Percentiles rank a stretch among this genome's conserved stretches.
Evolutionary conservation across 2,329 filamentous ascomycete species (phyloP).

Genomic region (Epichloe festucae): DNA sequence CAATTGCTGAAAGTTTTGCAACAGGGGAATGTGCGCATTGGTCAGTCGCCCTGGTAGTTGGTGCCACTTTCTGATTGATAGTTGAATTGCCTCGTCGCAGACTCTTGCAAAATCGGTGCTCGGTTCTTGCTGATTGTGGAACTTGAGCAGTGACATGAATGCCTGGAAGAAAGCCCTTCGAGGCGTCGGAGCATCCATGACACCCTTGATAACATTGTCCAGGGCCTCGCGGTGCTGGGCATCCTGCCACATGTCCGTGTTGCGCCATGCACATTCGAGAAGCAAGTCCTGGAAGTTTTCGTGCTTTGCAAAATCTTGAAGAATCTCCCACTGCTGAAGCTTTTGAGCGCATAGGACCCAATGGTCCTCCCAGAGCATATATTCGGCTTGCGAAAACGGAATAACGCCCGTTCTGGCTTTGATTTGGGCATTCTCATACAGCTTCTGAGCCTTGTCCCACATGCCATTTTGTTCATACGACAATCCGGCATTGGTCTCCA

Average conservation of each 20-base stretch:
- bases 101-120: constrained; percentile 71
- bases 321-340: constrained; percentile 95
- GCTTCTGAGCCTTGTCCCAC: constrained; percentile 97
- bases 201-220: constrained; percentile 86
- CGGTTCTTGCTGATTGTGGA: constrained; percentile 78
- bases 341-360: constrained; percentile 98
- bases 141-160: constrained; percentile 91
- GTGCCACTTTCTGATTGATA: constrained; percentile 97
- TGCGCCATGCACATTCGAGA: constrained; percentile 89
- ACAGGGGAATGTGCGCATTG: constrained; percentile 83
- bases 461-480: constrained; percentile 98
- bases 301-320: constrained; percentile 96
- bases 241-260: constrained; percentile 88
- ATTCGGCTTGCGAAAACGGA: constrained; percentile 90
- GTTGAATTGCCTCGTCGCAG: constrained; percentile 92
- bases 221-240: constrained; percentile 77
- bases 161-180: constrained; percentile 93
- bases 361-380: constrained; percentile 99
- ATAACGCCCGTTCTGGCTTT: constrained; percentile 94
- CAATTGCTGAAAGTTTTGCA: constrained; percentile 96
- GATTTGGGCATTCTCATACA: constrained; percentile 94
- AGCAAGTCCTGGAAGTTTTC: constrained; percentile 97
- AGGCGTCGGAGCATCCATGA: constrained; percentile 94
- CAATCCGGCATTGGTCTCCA: constrained; percentile 92
- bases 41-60: constrained; percentile 90